Evolutionary conservation across 345 rosid genomes (phyloP), one percentile per base, ranked within the genome.

Genomic region (Sapria himalayana): DNA sequence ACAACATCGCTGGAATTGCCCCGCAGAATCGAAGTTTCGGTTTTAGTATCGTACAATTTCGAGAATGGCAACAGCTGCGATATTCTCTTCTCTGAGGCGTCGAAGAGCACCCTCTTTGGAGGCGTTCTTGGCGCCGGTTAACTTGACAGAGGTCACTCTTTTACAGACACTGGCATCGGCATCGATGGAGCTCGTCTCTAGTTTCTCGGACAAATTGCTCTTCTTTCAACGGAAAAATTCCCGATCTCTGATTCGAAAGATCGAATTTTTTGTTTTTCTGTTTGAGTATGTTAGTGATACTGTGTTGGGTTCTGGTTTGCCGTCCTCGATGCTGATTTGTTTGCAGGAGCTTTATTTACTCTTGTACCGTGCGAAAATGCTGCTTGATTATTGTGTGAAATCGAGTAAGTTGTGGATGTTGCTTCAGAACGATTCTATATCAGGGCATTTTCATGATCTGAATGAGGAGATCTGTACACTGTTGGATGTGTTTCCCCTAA

Each of bases 371-470:
- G 79, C 93, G 12, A 84, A 91, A 48, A 75, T 91, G 36, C 55
- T 91, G 45, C 65, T 91, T 5, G 81, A 91, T 60, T 73, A 77
- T 58, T 77, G 93, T 54, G 46, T 52, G 2, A 81, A 73, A 15
- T 77, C 95, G 6, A 75, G 95, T 60, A 91, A 75, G 76, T 51
- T 84, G 15, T 91, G 99, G 99, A 60, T 91, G 0, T 46, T 91
- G 74, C 69, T 84, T 25, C 93, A 91, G 51, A 80, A 70, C 37
- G 79, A 70, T 16, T 57, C 80, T 2, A 71, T 91, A 57, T 74
- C 93, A 10, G 92, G 92, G 9, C 86, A 91, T 65, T 91, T 84
- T 58, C 93, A 91, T 55, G 95, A 84, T 55, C 56, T 84, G 70
- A 72, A 84, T 55, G 86, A 74, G 54, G 99, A 91, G 40, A 71